A percentile compares a stretch with the other conserved stretches of the same genome.
These are phyloP conservation scores for Fagopyrum homotropicum DNA, from an alignment of 148 eudicot species.

Conservation along the genomic window DNA sequence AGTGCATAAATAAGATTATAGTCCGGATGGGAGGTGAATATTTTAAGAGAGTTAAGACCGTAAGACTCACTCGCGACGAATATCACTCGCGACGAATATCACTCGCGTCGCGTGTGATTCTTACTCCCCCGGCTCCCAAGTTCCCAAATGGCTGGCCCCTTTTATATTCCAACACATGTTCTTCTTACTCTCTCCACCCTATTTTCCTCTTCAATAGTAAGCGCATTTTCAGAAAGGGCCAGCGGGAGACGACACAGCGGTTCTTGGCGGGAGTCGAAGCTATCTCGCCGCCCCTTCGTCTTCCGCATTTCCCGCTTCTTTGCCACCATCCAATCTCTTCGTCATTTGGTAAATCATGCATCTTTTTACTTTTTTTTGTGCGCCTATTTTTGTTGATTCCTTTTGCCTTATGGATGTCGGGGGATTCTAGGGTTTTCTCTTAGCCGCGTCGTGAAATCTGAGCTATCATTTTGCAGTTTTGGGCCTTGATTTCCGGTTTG, in stretches of 20 bases:
- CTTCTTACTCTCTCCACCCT: neutral
- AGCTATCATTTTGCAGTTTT: neutral
- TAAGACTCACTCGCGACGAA: no score
- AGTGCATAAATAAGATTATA: no score
- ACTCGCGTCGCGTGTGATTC: neutral
- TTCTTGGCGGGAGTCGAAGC: neutral
- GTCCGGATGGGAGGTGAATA: no score
- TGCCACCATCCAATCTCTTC: slow-evolving; percentile 2
- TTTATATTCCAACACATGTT: neutral
- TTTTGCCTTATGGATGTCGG: neutral
- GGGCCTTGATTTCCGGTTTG: neutral
- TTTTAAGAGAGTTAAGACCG: no score
- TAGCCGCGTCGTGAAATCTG: neutral
- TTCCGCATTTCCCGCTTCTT: slow-evolving; percentile 11
- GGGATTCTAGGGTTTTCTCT: slow-evolving; percentile 8
- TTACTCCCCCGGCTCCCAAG: neutral
- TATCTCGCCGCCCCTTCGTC: slow-evolving; percentile 1
- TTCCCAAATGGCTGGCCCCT: neutral
- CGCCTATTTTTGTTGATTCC: neutral
- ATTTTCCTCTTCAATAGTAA: neutral
- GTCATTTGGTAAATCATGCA: slow-evolving; percentile 11
- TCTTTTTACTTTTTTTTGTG: neutral
- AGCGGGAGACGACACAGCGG: slow-evolving; percentile 9
- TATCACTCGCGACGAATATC: neutral
- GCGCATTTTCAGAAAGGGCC: slow-evolving; percentile 3